Conservation (phyloP, 495 filamentous ascomycete species). For the Oidiodendron maius region DNA sequence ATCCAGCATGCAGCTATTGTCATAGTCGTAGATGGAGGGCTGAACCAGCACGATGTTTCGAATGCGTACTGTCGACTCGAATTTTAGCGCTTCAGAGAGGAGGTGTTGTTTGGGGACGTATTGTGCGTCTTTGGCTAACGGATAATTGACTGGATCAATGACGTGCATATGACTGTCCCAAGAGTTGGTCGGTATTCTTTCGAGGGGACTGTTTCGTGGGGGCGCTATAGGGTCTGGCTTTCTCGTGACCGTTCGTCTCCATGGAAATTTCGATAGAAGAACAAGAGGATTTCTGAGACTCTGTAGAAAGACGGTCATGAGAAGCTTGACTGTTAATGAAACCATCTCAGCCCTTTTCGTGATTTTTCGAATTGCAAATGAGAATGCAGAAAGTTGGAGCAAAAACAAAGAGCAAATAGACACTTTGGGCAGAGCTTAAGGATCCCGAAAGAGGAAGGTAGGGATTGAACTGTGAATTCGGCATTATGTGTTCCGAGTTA, state of each 20-base stretch:
- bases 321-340: not conserved
- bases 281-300: not conserved
- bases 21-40: conserved; percentile 43
- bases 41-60: conserved; percentile 45
- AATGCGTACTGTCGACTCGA: conserved; percentile 34
- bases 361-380: not conserved
- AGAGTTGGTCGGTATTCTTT: conserved; percentile 23
- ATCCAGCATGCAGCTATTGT: conserved; percentile 47
- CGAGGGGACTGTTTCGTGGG: not conserved
- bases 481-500: not conserved
- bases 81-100: conserved; percentile 32
- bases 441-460: not conserved
- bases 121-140: conserved; percentile 26
- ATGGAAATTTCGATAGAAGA: not conserved
- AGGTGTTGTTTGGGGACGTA: conserved; percentile 35
- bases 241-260: no score
- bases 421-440: not conserved
- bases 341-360: not conserved
- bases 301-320: not conserved
- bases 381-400: not conserved
- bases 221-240: not conserved
- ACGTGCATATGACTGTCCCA: conserved; percentile 53
- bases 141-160: conserved; percentile 37
- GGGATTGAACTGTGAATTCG: not conserved
- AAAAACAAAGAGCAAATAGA: not conserved